These are phyloP conservation scores for Kentomonas sorsogonicus DNA, from an alignment of 208 protist species.

Conservation along the genomic window DNA sequence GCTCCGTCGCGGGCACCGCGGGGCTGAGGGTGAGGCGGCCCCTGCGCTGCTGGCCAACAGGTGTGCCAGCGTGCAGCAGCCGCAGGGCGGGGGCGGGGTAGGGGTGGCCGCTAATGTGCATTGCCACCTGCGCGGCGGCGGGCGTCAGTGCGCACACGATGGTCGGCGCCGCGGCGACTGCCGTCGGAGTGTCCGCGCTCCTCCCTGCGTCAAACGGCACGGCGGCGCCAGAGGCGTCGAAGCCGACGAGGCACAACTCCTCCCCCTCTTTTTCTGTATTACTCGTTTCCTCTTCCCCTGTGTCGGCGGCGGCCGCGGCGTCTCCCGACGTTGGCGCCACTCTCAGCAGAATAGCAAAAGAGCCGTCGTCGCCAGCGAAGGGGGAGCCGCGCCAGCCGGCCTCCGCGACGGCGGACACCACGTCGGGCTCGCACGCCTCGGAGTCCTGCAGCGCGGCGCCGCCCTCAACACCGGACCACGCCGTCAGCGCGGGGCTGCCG, in stretches of 20 bases:
- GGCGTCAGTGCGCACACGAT: too few relatives aligned
- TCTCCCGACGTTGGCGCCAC: constrained; percentile 17
- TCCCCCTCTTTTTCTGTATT: background rate
- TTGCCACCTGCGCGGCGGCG: too few relatives aligned
- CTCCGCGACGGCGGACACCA: constrained; percentile 32
- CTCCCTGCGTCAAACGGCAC: background rate
- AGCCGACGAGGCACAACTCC: too few relatives aligned
- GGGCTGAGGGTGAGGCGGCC: too few relatives aligned
- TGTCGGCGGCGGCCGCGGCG: background rate
- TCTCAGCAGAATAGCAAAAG: constrained; percentile 44
- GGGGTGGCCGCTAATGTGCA: too few relatives aligned
- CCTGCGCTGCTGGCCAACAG: too few relatives aligned
- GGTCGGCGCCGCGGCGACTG: too few relatives aligned
- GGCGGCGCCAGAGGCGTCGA: background rate
- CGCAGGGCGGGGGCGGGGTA: too few relatives aligned
- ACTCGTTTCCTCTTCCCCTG: background rate
- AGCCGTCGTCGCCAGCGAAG: constrained; percentile 25
- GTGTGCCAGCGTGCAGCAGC: too few relatives aligned
- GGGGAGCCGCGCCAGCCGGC: constrained; percentile 48
- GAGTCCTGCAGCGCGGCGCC: constrained; percentile 31
- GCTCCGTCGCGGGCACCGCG: too few relatives aligned
- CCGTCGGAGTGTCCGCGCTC: background rate
- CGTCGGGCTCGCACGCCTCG: constrained; percentile 13
- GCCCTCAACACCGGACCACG: constrained; percentile 56
- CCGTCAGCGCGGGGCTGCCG: constrained; percentile 29